phyloP scores from a whole-genome alignment of 2,329 filamentous ascomycete genomes.

The Fusarium praegraminearum region DNA sequence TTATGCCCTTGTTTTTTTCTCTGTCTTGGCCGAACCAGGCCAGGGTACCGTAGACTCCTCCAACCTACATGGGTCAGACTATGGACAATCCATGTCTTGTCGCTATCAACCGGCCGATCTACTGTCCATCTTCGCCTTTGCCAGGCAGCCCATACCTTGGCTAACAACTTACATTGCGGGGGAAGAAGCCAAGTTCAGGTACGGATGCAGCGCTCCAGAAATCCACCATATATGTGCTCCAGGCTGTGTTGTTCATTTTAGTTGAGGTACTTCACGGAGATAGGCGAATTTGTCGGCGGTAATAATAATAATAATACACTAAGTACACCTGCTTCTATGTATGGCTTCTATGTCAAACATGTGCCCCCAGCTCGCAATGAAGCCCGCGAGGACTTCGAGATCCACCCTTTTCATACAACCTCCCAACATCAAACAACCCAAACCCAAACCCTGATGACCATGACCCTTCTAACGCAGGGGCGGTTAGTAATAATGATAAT shows the following conservation, averaged over 20 bases:
- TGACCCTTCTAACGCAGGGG: slow-evolving; percentile 36
- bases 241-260: slow-evolving; percentile 6
- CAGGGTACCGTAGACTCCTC: background rate
- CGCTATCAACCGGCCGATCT: slow-evolving; percentile 31
- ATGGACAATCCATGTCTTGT: slow-evolving; percentile 17
- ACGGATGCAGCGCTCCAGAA: background rate
- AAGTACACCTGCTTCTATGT: slow-evolving; percentile 12
- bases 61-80: slow-evolving; percentile 12
- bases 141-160: slow-evolving; percentile 5
- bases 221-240: background rate
- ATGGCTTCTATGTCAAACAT: slow-evolving; percentile 40
- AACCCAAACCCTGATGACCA: slow-evolving; percentile 12
- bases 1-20: slow-evolving; percentile 12
- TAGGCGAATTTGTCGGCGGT: background rate
- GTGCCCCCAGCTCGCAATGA: slow-evolving; percentile 32
- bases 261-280: background rate
- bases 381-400: slow-evolving; percentile 44
- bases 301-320: slow-evolving; percentile 15
- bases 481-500: slow-evolving; percentile 29
- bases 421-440: slow-evolving; percentile 11
- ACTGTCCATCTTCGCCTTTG: slow-evolving; percentile 33
- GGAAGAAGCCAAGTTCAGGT: slow-evolving; percentile 16
- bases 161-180: slow-evolving; percentile 15
- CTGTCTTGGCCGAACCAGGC: slow-evolving; percentile 6
- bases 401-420: slow-evolving; percentile 30